These are phyloP conservation scores for Akanthomyces muscarius DNA, from an alignment of 2,329 filamentous ascomycete genomes.

Conservation along the genomic window DNA sequence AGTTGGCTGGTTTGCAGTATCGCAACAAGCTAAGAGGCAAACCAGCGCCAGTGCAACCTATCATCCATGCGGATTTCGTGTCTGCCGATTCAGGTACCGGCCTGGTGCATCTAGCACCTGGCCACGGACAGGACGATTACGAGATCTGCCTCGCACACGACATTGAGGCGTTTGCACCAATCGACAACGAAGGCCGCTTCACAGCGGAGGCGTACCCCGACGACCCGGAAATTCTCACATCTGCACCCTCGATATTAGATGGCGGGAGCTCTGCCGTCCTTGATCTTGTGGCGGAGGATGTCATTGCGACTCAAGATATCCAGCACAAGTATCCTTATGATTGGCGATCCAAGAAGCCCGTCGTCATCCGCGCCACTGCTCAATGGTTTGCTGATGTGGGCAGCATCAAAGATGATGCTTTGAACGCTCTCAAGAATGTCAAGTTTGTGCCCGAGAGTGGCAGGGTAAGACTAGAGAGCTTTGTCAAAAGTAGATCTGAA, in stretches of 20 bases:
- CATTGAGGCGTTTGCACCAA: slow-evolving; percentile 74
- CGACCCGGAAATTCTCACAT: slow-evolving; percentile 59
- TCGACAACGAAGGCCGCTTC: slow-evolving; percentile 77
- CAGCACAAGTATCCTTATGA: slow-evolving; percentile 96
- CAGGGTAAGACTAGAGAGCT: slow-evolving; percentile 72
- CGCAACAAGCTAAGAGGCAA: slow-evolving; percentile 63
- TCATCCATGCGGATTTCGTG: slow-evolving; percentile 86
- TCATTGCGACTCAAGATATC: slow-evolving; percentile 68
- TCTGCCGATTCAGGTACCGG: slow-evolving; percentile 87
- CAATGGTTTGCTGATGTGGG: slow-evolving; percentile 97
- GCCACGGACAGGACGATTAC: slow-evolving; percentile 96
- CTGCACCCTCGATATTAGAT: slow-evolving; percentile 66
- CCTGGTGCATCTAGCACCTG: slow-evolving; percentile 90
- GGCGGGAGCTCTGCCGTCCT: slow-evolving; percentile 68
- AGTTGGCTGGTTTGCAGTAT: slow-evolving; percentile 65
- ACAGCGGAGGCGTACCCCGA: slow-evolving; percentile 74
- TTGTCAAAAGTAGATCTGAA: slow-evolving; percentile 81
- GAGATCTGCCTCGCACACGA: slow-evolving; percentile 68
- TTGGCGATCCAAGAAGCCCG: slow-evolving; percentile 90
- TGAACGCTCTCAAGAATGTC: slow-evolving; percentile 66
- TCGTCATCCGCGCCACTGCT: slow-evolving; percentile 86
- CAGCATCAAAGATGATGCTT: slow-evolving; percentile 70
- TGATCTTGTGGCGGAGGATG: slow-evolving; percentile 58
- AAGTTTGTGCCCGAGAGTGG: slow-evolving; percentile 75
- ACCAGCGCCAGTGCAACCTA: slow-evolving; percentile 54